These are phyloP conservation scores for Trichophyton equinum DNA, from an alignment of 2,329 filamentous ascomycete genomes.

Conservation along the genomic window DNA sequence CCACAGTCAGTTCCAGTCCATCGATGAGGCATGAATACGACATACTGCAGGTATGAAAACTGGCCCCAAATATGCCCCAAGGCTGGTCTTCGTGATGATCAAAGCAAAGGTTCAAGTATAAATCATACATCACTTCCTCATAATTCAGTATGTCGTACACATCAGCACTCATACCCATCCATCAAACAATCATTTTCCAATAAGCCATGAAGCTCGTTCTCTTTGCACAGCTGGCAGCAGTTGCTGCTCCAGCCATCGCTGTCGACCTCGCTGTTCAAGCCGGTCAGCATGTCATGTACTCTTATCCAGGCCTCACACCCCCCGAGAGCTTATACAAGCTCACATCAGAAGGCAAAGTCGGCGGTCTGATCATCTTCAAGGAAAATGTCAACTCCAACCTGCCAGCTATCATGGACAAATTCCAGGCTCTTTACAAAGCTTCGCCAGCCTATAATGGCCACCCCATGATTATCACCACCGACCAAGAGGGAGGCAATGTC, in stretches of 20 bases:
- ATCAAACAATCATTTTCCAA: not conserved
- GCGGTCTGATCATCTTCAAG: slow-evolving; percentile 23
- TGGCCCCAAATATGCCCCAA: not conserved
- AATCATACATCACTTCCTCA: not conserved
- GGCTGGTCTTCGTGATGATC: not conserved
- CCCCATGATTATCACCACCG: slow-evolving; percentile 22
- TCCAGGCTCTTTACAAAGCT: slow-evolving; percentile 18
- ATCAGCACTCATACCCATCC: not conserved
- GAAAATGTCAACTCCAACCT: slow-evolving; percentile 20
- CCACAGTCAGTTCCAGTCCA: not conserved
- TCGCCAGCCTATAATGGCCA: slow-evolving; percentile 15
- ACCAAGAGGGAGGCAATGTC: slow-evolving; percentile 23
- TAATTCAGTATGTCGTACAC: not conserved
- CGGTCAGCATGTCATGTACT: slow-evolving; percentile 24
- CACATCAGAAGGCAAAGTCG: slow-evolving; percentile 21
- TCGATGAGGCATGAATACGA: not conserved
- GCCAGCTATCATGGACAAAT: slow-evolving; percentile 12
- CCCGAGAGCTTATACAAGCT: slow-evolving; percentile 18
- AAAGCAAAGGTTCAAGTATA: not conserved
- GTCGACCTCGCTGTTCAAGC: slow-evolving; percentile 10
- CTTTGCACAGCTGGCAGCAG: not conserved
- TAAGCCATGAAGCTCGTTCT: not conserved
- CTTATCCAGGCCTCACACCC: slow-evolving; percentile 19
- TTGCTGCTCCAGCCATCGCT: not conserved
- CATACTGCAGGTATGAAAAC: not conserved